Evolutionary conservation across 768 basidiomycete genomes (phyloP), one percentile per base, ranked within the genome.

Genomic region (Tulasnella sp.): DNA sequence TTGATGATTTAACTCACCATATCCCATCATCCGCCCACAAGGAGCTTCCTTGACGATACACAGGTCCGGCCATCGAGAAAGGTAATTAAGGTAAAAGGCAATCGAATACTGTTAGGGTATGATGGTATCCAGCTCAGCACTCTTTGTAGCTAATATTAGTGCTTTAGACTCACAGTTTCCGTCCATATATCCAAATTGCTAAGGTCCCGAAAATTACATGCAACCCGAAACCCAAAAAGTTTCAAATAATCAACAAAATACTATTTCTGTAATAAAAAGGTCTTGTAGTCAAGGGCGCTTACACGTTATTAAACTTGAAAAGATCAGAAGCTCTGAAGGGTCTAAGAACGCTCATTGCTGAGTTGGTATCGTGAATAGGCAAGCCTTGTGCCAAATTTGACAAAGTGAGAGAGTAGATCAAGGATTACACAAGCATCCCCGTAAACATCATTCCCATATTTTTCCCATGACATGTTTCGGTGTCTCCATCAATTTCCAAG

Each of bases 171-270:
- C 59, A 90, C 92, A 19, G 95, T 98, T 67, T 98, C 93, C 39
- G 95, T 96, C 89, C 89, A 96, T 39, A 91, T 71, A 65, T 98
- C 93, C 61, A 93, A 68, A 66, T 99, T 98, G 55, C 88, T 90
- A n/a, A n/a, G n/a, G n/a, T n/a, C n/a, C n/a, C n/a, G n/a, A n/a
- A n/a, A n/a, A n/a, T n/a, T n/a, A n/a, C n/a, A n/a, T n/a, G n/a
- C n/a, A n/a, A n/a, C n/a, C n/a, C n/a, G n/a, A n/a, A n/a, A n/a
- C n/a, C n/a, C n/a, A n/a, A n/a, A n/a, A n/a, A n/a, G n/a, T n/a
- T n/a, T n/a, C n/a, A n/a, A n/a, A n/a, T n/a, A n/a, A n/a, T n/a
- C n/a, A n/a, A n/a, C n/a, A n/a, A n/a, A n/a, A n/a, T n/a, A n/a
- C n/a, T n/a, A n/a, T n/a, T n/a, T n/a, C n/a, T n/a, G n/a, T n/a